Percentiles rank a stretch among this genome's conserved stretches.
Evolutionary conservation across 2,329 filamentous ascomycete genomes (phyloP).

Genomic region (Paraphaeosphaeria sporulosa): DNA sequence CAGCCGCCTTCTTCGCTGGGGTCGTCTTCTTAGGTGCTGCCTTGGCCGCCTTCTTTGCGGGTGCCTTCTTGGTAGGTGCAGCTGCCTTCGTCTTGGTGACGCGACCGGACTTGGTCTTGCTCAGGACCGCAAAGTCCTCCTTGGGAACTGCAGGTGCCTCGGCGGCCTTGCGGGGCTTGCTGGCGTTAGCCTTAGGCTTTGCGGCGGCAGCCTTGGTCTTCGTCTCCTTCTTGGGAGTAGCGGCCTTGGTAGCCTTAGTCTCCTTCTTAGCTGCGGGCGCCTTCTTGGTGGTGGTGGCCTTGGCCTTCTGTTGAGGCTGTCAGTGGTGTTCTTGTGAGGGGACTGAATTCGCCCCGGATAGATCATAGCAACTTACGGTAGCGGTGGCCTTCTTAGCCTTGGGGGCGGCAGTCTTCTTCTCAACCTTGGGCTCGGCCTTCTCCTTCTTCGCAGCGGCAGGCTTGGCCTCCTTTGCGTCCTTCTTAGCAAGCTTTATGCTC

Average conservation of each 20-base stretch:
- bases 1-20: constrained; percentile 49
- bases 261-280: constrained; percentile 8
- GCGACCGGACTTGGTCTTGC: constrained; percentile 86
- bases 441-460: constrained; percentile 38
- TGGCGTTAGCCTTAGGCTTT: constrained; percentile 56
- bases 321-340: constrained; percentile 14
- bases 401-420: constrained; percentile 36
- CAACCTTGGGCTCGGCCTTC: constrained; percentile 41
- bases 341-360: not conserved
- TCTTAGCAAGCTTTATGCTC: constrained; percentile 91
- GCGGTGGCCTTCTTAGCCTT: constrained; percentile 33
- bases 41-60: constrained; percentile 50
- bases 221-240: constrained; percentile 17
- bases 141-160: constrained; percentile 71
- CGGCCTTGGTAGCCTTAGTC: constrained; percentile 25
- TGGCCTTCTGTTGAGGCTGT: constrained; percentile 35
- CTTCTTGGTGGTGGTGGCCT: constrained; percentile 34
- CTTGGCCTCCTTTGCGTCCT: constrained; percentile 65
- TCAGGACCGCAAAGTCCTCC: constrained; percentile 70
- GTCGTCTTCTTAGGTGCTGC: constrained; percentile 50
- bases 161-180: constrained; percentile 55
- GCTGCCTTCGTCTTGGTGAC: constrained; percentile 73
- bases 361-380: constrained; percentile 27
- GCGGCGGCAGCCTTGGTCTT: constrained; percentile 43
- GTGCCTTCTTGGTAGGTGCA: constrained; percentile 48